These are phyloP conservation scores for Colletotrichum lindemuthianum DNA, from an alignment of 2,329 filamentous ascomycete genomes.

Conservation along the genomic window DNA sequence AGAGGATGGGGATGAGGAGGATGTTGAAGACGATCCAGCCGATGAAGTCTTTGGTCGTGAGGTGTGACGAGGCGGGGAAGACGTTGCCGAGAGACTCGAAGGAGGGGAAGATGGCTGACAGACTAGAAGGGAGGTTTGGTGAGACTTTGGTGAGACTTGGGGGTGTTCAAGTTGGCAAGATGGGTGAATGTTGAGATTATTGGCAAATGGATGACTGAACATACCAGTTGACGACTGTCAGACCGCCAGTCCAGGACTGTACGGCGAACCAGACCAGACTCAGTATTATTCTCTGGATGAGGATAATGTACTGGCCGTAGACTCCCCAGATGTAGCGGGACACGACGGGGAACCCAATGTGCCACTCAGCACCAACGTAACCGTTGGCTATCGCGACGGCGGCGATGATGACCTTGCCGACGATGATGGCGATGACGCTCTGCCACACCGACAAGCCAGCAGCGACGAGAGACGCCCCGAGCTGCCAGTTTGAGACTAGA, in stretches of 20 bases:
- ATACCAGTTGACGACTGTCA: slow-evolving; percentile 36
- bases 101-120: slow-evolving; percentile 42
- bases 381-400: slow-evolving; percentile 27
- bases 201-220: not conserved
- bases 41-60: slow-evolving; percentile 43
- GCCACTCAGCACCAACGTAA: slow-evolving; percentile 41
- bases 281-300: slow-evolving; percentile 52
- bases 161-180: not conserved
- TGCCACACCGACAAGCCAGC: slow-evolving; percentile 31
- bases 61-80: slow-evolving; percentile 38
- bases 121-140: slow-evolving; percentile 17
- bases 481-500: slow-evolving; percentile 29
- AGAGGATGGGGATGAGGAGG: slow-evolving; percentile 50
- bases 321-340: slow-evolving; percentile 53
- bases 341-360: slow-evolving; percentile 55
- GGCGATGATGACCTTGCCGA: slow-evolving; percentile 33
- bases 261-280: slow-evolving; percentile 51
- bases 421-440: slow-evolving; percentile 26
- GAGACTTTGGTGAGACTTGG: too few species aligned
- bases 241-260: slow-evolving; percentile 45
- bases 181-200: too few species aligned
- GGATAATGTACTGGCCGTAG: slow-evolving; percentile 49
- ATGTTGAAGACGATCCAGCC: slow-evolving; percentile 44
- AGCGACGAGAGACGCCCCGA: slow-evolving; percentile 26
- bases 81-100: slow-evolving; percentile 40